phyloP scores from a whole-genome alignment of 768 basidiomycete genomes.

The Boletus rufocinnamomeus region DNA sequence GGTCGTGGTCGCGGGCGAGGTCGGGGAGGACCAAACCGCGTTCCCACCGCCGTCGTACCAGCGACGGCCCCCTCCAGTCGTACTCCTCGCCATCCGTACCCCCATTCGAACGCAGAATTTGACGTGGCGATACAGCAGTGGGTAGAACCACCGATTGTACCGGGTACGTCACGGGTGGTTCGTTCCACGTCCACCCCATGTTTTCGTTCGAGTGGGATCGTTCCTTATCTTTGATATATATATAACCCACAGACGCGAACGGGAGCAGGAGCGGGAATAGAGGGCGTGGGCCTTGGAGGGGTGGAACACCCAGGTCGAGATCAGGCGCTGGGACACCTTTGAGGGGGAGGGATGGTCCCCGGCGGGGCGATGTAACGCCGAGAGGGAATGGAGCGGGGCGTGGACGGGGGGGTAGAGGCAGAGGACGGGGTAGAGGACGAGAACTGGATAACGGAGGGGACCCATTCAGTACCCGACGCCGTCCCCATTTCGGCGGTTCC shows the following conservation, averaged over 20 bases:
- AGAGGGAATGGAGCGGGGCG: conserved; percentile 15
- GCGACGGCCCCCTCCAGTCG: background rate
- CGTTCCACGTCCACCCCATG: background rate
- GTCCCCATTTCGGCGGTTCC: conserved; percentile 7
- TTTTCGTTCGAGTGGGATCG: background rate
- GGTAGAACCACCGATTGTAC: conserved; percentile 2
- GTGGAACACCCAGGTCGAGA: conserved; percentile 9
- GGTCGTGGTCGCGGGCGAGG: conserved; percentile 30
- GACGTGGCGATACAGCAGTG: conserved; percentile 32
- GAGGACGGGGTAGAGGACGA: conserved; percentile 19
- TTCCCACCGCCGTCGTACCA: background rate
- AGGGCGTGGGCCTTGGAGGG: conserved; percentile 7
- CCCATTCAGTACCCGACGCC: background rate
- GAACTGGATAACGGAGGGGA: background rate
- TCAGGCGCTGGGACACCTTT: conserved; percentile 17
- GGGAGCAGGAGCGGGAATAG: conserved; percentile 1
- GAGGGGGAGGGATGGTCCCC: conserved; percentile 18
- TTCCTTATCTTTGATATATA: conserved; percentile 8
- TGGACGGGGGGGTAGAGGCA: conserved; percentile 32
- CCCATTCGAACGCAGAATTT: conserved; percentile 20
- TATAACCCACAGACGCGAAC: conserved; percentile 6
- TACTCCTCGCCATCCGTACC: conserved; percentile 19
- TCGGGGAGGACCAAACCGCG: conserved; percentile 1
- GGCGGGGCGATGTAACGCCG: conserved; percentile 11
- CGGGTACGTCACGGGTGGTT: conserved; percentile 20